Conservation (phyloP, 176 grass and related monocot species). For the Lolium rigidum region DNA sequence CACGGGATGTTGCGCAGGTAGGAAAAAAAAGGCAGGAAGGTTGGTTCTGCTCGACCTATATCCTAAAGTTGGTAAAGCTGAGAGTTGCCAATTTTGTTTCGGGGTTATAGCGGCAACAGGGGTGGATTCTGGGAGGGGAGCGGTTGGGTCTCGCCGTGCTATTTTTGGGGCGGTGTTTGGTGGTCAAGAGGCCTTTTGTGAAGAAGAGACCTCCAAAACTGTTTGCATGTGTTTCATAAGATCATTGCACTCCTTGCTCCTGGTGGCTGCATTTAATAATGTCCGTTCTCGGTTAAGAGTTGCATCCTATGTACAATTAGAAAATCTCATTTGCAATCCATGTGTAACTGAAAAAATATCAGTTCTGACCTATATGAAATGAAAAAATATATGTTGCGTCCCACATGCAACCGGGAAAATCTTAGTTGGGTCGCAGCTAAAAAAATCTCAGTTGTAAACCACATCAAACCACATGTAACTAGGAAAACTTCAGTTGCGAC, state of each 20-base stretch:
- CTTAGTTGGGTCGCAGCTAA: no score
- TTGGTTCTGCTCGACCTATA: conserved; percentile 35
- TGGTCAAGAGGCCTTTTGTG: conserved; percentile 43
- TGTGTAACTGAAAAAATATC: no score
- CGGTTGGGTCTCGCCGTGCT: conserved; percentile 1
- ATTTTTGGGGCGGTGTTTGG: conserved; percentile 48
- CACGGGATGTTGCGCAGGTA: conserved; percentile 13
- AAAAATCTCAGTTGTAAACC: no score
- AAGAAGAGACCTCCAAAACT: conserved; percentile 31
- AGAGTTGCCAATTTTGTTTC: conserved; percentile 22
- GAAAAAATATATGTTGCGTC: neutral
- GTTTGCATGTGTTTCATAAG: conserved; percentile 24
- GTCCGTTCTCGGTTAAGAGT: no score
- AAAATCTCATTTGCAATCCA: no score
- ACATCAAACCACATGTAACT: no score
- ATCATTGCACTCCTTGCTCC: conserved; percentile 1
- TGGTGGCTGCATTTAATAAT: neutral
- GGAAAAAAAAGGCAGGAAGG: conserved; percentile 26
- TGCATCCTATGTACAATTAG: neutral
- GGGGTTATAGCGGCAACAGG: conserved; percentile 34
- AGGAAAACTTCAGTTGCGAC: no score
- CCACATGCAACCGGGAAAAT: neutral
- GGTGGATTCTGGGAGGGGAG: conserved; percentile 22
- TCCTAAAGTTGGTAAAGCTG: conserved; percentile 53
- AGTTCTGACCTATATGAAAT: no score